These are phyloP conservation scores for Malassezia equina DNA, from an alignment of 1,284 basidiomycete genomes.

Conservation along the genomic window DNA sequence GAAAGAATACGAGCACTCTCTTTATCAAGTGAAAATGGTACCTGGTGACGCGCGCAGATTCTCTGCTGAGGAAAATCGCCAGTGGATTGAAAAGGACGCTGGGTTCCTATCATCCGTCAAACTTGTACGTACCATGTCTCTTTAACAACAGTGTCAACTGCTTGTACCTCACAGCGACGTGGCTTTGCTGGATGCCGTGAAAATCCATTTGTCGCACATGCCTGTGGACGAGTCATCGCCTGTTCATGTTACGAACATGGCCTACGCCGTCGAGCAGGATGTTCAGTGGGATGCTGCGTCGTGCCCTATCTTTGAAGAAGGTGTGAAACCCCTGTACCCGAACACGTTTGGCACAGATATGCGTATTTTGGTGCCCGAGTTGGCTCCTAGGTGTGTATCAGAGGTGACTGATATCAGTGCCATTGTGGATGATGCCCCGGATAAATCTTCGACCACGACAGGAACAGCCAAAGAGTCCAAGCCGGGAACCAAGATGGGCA, in stretches of 20 bases:
- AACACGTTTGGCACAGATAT: background rate
- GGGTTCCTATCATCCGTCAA: slow-evolving; percentile 1
- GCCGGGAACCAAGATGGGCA: slow-evolving; percentile 2
- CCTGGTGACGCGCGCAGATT: background rate
- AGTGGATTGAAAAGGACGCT: background rate
- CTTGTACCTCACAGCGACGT: background rate
- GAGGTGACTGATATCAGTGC: background rate
- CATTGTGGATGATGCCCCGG: background rate
- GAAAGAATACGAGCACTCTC: background rate
- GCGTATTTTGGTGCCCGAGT: background rate
- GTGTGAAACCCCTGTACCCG: background rate
- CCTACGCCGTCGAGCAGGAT: slow-evolving; percentile 6
- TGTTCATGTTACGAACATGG: background rate
- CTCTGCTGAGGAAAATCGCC: background rate
- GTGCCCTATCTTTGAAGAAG: slow-evolving; percentile 3
- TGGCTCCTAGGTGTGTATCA: background rate
- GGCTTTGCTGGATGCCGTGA: slow-evolving; percentile 1
- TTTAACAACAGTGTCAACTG: slow-evolving; percentile 9
- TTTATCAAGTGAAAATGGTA: slow-evolving; percentile 9
- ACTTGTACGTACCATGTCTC: background rate
- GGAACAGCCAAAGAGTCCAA: background rate
- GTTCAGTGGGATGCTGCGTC: background rate
- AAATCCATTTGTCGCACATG: background rate
- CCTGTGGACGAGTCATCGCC: background rate
- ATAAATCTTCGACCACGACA: background rate